Conservation (phyloP, 2,329 filamentous ascomycete species). For the Leptographium galeiforme region DNA sequence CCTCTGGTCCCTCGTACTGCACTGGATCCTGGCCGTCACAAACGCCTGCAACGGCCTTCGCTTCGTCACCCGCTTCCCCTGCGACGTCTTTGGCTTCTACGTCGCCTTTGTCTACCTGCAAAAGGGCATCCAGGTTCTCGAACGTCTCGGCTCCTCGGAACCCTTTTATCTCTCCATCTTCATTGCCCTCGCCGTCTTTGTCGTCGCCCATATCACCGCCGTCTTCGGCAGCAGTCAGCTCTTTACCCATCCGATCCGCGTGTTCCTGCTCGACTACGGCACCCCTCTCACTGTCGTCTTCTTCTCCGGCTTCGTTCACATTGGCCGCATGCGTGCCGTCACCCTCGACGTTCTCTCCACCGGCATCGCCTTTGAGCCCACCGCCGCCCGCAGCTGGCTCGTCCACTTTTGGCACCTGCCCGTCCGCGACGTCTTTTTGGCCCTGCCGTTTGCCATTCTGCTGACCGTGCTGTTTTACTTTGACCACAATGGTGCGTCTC, state of each 20-base stretch:
- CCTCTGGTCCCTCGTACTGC: conserved; percentile 74
- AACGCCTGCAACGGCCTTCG: conserved; percentile 82
- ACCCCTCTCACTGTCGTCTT: conserved; percentile 74
- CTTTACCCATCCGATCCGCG: conserved; percentile 61
- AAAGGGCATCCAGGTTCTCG: conserved; percentile 78
- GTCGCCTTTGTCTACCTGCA: conserved; percentile 86
- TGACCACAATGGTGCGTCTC: conserved; percentile 63
- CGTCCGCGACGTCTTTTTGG: conserved; percentile 63
- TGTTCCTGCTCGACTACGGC: conserved; percentile 83
- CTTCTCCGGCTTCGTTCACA: conserved; percentile 80
- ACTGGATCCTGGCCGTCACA: conserved; percentile 70
- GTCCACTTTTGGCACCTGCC: conserved; percentile 69
- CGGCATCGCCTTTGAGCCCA: conserved; percentile 66
- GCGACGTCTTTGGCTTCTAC: conserved; percentile 90
- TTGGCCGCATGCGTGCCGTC: conserved; percentile 67
- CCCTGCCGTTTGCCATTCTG: conserved; percentile 74
- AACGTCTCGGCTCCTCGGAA: conserved; percentile 52
- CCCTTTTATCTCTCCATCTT: conserved; percentile 70
- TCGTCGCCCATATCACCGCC: conserved; percentile 61
- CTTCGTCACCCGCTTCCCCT: conserved; percentile 83
- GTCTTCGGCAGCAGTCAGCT: conserved; percentile 56
- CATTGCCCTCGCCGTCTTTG: conserved; percentile 64
- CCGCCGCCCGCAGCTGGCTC: conserved; percentile 59
- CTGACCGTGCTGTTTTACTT: conserved; percentile 82
- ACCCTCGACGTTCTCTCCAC: conserved; percentile 61